Percentiles rank a stretch among this genome's conserved stretches.
These are phyloP conservation scores for Fistulinella prunicolor DNA, from an alignment of 768 basidiomycete species.

Conservation along the genomic window DNA sequence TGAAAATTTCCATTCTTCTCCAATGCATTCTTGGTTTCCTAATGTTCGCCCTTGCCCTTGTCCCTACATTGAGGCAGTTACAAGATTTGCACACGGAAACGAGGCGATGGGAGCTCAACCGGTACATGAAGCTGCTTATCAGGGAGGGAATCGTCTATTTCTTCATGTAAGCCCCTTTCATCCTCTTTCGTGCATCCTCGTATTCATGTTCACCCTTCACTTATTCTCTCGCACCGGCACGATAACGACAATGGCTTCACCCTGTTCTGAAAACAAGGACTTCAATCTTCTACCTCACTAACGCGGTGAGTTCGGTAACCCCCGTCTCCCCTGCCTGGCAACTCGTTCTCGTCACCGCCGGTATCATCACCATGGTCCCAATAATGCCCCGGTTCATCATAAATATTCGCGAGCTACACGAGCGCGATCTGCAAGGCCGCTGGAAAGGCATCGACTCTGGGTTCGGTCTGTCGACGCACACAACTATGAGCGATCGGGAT, in stretches of 20 bases:
- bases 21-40: neutral
- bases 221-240: too few species aligned
- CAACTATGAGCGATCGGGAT: neutral
- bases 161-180: neutral
- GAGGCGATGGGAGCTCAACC: conserved; percentile 2
- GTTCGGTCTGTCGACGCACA: neutral
- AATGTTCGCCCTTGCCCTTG: neutral
- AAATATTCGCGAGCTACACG: neutral
- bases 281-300: neutral
- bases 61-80: neutral
- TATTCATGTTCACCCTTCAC: too few species aligned
- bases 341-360: neutral
- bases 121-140: neutral
- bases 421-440: neutral
- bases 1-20: neutral
- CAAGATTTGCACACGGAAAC: neutral
- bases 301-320: neutral
- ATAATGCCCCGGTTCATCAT: neutral
- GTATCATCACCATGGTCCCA: neutral
- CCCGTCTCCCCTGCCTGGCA: neutral
- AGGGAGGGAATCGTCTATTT: conserved; percentile 7
- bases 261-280: neutral
- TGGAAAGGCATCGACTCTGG: neutral
- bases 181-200: neutral
- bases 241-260: too few species aligned